A percentile compares a stretch with the other conserved stretches of the same genome.
These are phyloP conservation scores for Ophiostoma ulmi DNA, from an alignment of 2,329 filamentous ascomycete species.

Conservation along the genomic window DNA sequence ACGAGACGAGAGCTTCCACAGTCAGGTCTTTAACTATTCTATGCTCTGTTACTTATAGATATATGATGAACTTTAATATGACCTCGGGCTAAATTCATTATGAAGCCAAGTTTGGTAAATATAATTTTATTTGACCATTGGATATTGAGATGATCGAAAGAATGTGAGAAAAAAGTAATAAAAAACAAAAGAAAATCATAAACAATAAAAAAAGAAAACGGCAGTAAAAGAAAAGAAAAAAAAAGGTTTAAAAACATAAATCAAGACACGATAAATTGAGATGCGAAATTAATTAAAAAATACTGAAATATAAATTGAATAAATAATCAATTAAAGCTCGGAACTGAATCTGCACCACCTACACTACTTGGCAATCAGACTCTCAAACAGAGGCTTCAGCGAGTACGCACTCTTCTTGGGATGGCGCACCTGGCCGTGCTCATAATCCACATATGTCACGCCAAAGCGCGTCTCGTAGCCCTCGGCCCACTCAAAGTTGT, in stretches of 20 bases:
- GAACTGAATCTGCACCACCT: background rate
- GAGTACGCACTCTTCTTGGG: conserved; percentile 79
- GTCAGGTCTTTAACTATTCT: background rate
- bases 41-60: background rate
- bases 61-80: background rate
- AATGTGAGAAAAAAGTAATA: background rate
- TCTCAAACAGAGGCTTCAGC: conserved; percentile 65
- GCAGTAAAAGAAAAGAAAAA: too few relatives aligned
- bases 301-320: too few relatives aligned
- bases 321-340: too few relatives aligned
- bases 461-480: conserved; percentile 84
- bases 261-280: too few relatives aligned
- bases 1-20: background rate
- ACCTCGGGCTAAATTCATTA: background rate
- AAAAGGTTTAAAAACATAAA: too few relatives aligned
- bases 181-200: background rate
- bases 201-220: background rate
- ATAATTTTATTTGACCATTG: background rate
- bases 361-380: conserved; percentile 49
- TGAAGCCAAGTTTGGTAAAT: background rate
- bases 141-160: background rate
- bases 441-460: conserved; percentile 77
- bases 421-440: conserved; percentile 69
- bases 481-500: conserved; percentile 92
- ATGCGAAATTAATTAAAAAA: background rate